Evolutionary conservation across 305 asterid species (phyloP).

Genomic region (Salvia sclarea): DNA sequence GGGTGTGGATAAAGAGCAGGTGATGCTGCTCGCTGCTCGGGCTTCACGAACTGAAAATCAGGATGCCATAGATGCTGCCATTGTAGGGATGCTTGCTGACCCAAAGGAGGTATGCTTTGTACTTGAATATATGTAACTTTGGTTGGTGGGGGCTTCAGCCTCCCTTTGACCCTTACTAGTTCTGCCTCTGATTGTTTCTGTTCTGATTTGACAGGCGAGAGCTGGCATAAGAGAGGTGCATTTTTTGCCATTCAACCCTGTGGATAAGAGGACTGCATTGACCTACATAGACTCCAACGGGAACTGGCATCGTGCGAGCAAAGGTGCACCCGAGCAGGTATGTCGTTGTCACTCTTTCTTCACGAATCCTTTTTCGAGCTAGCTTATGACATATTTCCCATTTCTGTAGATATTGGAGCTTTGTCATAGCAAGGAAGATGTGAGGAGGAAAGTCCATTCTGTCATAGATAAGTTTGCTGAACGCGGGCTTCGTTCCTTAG

Average conservation of each 20-base stretch:
- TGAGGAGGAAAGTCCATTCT: slow-evolving; percentile 57
- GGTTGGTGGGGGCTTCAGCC: too few relatives aligned
- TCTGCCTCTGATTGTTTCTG: background rate
- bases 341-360: background rate
- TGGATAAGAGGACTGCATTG: slow-evolving; percentile 81
- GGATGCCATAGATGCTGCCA: slow-evolving; percentile 89
- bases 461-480: slow-evolving; percentile 78
- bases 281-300: slow-evolving; percentile 72
- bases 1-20: slow-evolving; percentile 65
- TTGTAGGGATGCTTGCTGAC: slow-evolving; percentile 84
- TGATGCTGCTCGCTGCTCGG: slow-evolving; percentile 69
- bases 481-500: slow-evolving; percentile 83
- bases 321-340: slow-evolving; percentile 96
- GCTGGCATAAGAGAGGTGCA: slow-evolving; percentile 80
- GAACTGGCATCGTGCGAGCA: slow-evolving; percentile 81
- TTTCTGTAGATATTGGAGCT: slow-evolving; percentile 44
- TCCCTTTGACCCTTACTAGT: too few relatives aligned
- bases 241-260: slow-evolving; percentile 86
- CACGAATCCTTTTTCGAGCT: background rate
- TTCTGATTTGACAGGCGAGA: slow-evolving; percentile 53
- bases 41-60: slow-evolving; percentile 83
- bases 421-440: slow-evolving; percentile 60
- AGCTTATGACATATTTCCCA: background rate
- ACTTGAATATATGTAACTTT: background rate
- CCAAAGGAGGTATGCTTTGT: slow-evolving; percentile 64